Base-by-base conservation (phyloP, 2,329 filamentous ascomycete genomes). In the Xylaria sp. region DNA sequence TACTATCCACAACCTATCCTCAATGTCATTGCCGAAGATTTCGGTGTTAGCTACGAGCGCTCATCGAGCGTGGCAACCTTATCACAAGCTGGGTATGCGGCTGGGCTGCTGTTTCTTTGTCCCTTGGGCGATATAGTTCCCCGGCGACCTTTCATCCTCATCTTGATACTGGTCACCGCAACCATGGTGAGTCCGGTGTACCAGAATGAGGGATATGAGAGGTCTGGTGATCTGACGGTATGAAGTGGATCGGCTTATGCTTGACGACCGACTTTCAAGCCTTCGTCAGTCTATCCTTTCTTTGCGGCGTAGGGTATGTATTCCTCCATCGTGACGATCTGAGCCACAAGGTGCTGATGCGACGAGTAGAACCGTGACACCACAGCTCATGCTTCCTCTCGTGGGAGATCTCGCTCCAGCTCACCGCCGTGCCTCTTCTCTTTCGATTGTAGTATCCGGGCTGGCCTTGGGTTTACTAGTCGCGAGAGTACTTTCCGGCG, bases 1-100 rank as follows among this genome's bases (percentile, higher is more conserved):
- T 92, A 92, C 79, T 92, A 92, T 77, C 88, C 85, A 39, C 90
- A 92, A 73, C 90, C 90, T 0, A 90, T 92, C 55, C 80, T 92
- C 15, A 90, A 91, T 71, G 85, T 91, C 34, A 80, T 92, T 34
- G 90, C 90, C 0, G 73, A 81, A 10, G 88, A 90, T 56, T 92
- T 92, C 78, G 73, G 84, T 64, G 89, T 92, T 50, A 83, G 83
- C 44, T 89, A 91, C 77, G 89, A 90, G 70, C 82, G 85, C 56
- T 88, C 89, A 2, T 81, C 82, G 10, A 75, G 77, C 57, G 87
- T 92, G 54, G 89, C 90, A 0, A 91, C 90, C 0, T 82, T 91
- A 34, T 90, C 89, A 74, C 90, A 92, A 78, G 90, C 89, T 10
- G 90, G 90, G 1, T 92, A 92, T 81, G 90, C 90, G 1, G 84